Base-by-base conservation (phyloP, 1,139 yeast genomes). In the Blastobotrys arbuscula region DNA sequence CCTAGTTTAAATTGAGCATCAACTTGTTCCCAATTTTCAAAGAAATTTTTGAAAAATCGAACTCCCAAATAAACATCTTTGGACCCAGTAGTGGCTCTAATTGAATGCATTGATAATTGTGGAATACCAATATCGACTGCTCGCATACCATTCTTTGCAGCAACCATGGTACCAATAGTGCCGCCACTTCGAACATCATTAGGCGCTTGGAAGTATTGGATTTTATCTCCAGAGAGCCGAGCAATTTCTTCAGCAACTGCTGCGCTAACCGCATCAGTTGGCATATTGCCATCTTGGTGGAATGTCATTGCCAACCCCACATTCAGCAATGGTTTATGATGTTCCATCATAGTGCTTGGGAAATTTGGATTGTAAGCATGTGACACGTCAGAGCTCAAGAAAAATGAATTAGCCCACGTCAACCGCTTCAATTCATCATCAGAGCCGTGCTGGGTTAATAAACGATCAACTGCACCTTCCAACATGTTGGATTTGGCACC, bases 311-410 rank as follows among this genome's bases (percentile, higher is more conserved):
- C 73, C 49, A 84, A 68, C 42, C 94, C 95, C 35, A 75, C 76
- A 67, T 85, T 85, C 51, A 89, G 87, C 49, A 78, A 68, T 16
- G 94, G 90, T 57, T 75, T 77, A 66, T 83, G 89, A 58, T 77
- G 63, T 53, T 79, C 82, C 61, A 83, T 71, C 65, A 84, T 82
- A n/a, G 75, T 81, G 35, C 54, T 52, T 23, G 77, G 67, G 65
- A 87, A 89, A 69, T 90, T 90, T 54, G 97, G 97, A 66, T 90
- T 95, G 48, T 87, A 84, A 37, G 96, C 97, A 65, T 90, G 97
- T 1, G 96, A 92, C 72, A 86, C 92, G 64, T 90, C 97, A 0
- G 95, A 84, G 0, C 96, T 88, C 50, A 89, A 71, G 58, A 89
- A 77, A 69, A 89, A 88, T 2, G 97, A 87, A 63, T 82, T 84